These are phyloP conservation scores for Pleurozium schreberi DNA, from an alignment of 225 moss, liverwort and hornwort genomes.

Conservation along the genomic window DNA sequence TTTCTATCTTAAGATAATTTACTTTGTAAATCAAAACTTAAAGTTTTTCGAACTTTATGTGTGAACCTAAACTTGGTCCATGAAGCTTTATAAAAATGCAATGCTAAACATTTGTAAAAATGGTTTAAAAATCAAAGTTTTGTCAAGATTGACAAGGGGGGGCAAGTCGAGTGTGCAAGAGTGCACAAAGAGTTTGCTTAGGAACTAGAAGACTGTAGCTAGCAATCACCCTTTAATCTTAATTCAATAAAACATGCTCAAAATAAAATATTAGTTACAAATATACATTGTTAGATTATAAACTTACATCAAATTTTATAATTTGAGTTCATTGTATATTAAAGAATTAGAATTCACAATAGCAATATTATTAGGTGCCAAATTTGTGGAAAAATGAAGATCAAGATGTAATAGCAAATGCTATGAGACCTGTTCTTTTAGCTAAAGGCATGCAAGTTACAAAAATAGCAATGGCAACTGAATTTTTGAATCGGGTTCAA, in stretches of 20 bases:
- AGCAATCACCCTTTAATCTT: background rate
- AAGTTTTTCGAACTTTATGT: rapidly evolving
- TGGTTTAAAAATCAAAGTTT: background rate
- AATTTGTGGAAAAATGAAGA: slow-evolving; percentile 92
- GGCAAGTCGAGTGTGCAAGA: background rate
- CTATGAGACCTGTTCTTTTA: slow-evolving; percentile 55
- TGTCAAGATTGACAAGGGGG: background rate
- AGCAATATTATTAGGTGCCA: slow-evolving; percentile 29
- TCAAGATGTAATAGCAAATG: slow-evolving; percentile 60
- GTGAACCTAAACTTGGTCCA: background rate
- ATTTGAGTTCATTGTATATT: too few species aligned
- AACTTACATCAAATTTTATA: background rate
- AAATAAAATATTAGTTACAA: too few species aligned
- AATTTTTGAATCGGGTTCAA: slow-evolving; percentile 68
- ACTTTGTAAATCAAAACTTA: too few species aligned
- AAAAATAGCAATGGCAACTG: slow-evolving; percentile 58
- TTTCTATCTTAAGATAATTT: background rate
- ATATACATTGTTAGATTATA: background rate
- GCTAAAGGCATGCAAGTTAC: slow-evolving; percentile 48
- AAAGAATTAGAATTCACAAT: too few species aligned
- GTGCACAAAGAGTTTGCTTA: background rate
- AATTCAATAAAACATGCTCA: background rate
- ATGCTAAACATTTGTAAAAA: too few species aligned
- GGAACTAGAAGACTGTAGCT: background rate
- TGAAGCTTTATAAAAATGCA: background rate